phyloP scores from a whole-genome alignment of 805 yeast genomes.

The Teunomyces kruisii region DNA sequence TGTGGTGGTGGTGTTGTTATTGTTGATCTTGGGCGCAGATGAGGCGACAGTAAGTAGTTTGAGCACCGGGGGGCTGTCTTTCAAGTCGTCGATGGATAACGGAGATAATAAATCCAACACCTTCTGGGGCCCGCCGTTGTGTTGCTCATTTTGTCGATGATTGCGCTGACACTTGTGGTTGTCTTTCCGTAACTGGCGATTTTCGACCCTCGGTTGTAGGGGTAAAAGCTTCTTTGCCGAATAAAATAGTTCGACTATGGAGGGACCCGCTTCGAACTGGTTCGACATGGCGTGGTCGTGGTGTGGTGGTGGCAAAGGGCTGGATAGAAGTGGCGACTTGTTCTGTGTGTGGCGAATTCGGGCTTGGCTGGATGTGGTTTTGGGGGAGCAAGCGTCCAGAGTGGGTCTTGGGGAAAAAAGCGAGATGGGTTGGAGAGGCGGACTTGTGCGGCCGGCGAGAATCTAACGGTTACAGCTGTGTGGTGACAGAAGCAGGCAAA shows the following conservation, averaged over 20 bases:
- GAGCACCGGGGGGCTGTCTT: slow-evolving; percentile 17
- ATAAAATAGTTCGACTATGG: slow-evolving; percentile 40
- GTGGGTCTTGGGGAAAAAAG: too few relatives aligned
- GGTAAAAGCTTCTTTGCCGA: slow-evolving; percentile 41
- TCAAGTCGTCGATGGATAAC: slow-evolving; percentile 36
- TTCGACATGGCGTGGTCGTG: slow-evolving; percentile 5
- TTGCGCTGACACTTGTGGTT: slow-evolving; percentile 24
- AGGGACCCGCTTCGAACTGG: slow-evolving; percentile 25
- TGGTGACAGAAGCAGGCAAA: too few relatives aligned
- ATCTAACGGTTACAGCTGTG: too few relatives aligned
- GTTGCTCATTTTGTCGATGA: slow-evolving; percentile 8
- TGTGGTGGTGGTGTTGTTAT: too few relatives aligned
- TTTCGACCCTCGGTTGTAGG: slow-evolving; percentile 40
- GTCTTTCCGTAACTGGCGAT: slow-evolving; percentile 38
- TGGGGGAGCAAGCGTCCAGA: too few relatives aligned
- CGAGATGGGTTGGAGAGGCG: too few relatives aligned
- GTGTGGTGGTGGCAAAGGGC: neutral
- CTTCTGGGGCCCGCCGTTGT: slow-evolving; percentile 11
- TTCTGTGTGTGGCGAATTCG: neutral
- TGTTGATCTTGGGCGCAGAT: slow-evolving; percentile 1
- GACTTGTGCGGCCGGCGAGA: too few relatives aligned
- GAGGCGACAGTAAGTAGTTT: slow-evolving; percentile 5
- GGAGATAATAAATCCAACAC: slow-evolving; percentile 42
- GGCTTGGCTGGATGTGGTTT: too few relatives aligned
- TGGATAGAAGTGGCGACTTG: too few relatives aligned